Base-by-base conservation (phyloP, 208 protist genomes). In the Angomonas ambiguus region DNA sequence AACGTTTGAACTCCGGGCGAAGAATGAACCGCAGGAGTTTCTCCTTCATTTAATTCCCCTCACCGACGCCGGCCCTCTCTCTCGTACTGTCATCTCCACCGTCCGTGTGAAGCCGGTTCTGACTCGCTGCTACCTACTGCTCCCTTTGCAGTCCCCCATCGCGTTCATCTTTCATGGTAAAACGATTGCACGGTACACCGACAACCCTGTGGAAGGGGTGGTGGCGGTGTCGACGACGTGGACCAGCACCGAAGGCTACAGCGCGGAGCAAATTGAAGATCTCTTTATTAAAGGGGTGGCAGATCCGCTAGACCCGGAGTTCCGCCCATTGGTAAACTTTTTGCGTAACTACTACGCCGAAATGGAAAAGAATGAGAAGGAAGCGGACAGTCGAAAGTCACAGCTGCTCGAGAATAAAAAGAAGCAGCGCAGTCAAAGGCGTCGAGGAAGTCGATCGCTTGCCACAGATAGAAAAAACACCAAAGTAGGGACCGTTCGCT, bases 41-140 rank as follows among this genome's bases (percentile, higher is more conserved):
- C 60, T 94, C 10, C 74, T 94, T 18, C 88, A 94, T 65, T 59
- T 94, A 62, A 73, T 94, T n/a, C 77, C 79, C 16, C 76, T 87
- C 28, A 69, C 69, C 11, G 60, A 69, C 16, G 56, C 63, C 20
- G 67, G 65, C 0, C 42, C 67, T 2, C 69, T 66, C 51, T n/a
- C 51, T 51, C 60, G 72, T 59, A 67, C 56, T 0, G 88, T 91
- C 11, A 63, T 86, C 27, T 74, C 82, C 20, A 90, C 84, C 4
- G 79, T 89, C 51, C 75, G 73, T 27, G 65, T 94, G 51, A 42
- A 38, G 60, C 84, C 84, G 10, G 81, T 77, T 18, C 76, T 82
- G 30, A 80, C 77, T 16, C 84, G 73, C 2, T 62, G 62, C 38
- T 80, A 87, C 67, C 35, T 72, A 0, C 73, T 91, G 1, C 76